phyloP scores from a whole-genome alignment of 2,329 filamentous ascomycete species.

The Neospermospora avenae region DNA sequence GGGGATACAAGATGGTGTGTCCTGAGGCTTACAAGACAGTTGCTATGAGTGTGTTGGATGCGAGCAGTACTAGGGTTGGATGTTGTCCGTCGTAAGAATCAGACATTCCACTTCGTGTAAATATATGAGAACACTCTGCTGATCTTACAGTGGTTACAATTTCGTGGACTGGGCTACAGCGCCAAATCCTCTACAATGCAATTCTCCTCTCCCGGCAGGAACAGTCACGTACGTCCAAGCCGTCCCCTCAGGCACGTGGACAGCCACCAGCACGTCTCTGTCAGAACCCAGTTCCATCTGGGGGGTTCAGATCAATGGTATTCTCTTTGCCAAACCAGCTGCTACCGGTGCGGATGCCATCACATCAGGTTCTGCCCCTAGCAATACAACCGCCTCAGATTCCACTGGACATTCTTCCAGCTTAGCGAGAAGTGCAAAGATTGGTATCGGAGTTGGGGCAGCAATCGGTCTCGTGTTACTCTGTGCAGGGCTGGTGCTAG shows the following conservation, averaged over 20 bases:
- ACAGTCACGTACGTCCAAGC: constrained; percentile 4
- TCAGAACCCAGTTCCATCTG: neutral
- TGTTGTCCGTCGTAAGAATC: constrained; percentile 16
- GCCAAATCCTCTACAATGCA: constrained; percentile 3
- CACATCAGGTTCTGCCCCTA: neutral
- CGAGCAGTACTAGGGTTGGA: constrained; percentile 6
- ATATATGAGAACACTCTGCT: neutral
- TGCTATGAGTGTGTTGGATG: constrained; percentile 5
- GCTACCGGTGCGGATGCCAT: neutral
- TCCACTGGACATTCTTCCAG: neutral
- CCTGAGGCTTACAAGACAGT: constrained; percentile 15
- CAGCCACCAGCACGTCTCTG: constrained; percentile 3
- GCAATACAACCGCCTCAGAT: neutral
- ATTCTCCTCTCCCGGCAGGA: constrained; percentile 4
- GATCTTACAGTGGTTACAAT: constrained; percentile 6
- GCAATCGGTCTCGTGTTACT: neutral
- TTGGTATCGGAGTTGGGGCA: neutral
- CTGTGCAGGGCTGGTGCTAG: neutral
- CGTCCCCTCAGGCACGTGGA: neutral
- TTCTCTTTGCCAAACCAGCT: constrained; percentile 6
- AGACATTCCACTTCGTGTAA: neutral
- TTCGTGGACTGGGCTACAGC: constrained; percentile 13
- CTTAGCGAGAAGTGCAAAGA: neutral
- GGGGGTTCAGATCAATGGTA: constrained; percentile 11
- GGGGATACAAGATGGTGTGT: constrained; percentile 13